Percentiles rank a stretch among this genome's conserved stretches.
phyloP scores from a whole-genome alignment of 2,329 filamentous ascomycete species.

The Ascochyta viciae-villosae region DNA sequence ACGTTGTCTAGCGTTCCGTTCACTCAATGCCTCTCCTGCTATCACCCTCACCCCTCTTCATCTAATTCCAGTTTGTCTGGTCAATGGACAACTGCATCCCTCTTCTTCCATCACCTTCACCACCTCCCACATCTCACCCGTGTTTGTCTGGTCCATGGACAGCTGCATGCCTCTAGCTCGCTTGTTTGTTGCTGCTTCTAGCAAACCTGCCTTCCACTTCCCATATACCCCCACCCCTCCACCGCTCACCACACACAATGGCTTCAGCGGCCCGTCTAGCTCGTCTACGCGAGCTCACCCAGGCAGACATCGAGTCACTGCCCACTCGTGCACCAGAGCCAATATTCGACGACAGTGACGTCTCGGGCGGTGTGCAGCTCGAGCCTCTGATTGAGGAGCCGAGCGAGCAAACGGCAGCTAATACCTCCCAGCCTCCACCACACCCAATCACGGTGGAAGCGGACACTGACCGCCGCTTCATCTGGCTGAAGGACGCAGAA shows the following conservation, averaged over 20 bases:
- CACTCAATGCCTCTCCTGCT: no score
- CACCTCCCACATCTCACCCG: no score
- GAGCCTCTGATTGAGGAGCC: not conserved
- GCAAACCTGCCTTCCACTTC: not conserved
- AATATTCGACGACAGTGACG: slow-evolving; percentile 21
- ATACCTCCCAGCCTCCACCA: not conserved
- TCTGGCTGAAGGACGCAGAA: slow-evolving; percentile 29
- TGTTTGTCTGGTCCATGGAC: no score
- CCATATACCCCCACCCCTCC: not conserved
- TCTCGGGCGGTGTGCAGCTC: slow-evolving; percentile 32
- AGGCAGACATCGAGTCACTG: slow-evolving; percentile 34
- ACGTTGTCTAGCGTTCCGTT: no score
- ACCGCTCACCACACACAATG: slow-evolving; percentile 23
- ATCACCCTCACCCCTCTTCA: no score
- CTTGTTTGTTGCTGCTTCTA: not conserved
- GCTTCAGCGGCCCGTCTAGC: slow-evolving; percentile 29
- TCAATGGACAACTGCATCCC: no score
- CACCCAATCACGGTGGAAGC: not conserved
- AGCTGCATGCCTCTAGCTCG: no score
- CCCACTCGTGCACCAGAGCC: slow-evolving; percentile 27
- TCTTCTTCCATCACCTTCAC: no score
- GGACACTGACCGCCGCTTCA: slow-evolving; percentile 29
- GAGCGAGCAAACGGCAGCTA: slow-evolving; percentile 18
- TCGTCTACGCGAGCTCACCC: slow-evolving; percentile 28
- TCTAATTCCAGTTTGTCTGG: no score